Conservation (phyloP, 1,284 basidiomycete species). For the Ceratobasidium sp. region DNA sequence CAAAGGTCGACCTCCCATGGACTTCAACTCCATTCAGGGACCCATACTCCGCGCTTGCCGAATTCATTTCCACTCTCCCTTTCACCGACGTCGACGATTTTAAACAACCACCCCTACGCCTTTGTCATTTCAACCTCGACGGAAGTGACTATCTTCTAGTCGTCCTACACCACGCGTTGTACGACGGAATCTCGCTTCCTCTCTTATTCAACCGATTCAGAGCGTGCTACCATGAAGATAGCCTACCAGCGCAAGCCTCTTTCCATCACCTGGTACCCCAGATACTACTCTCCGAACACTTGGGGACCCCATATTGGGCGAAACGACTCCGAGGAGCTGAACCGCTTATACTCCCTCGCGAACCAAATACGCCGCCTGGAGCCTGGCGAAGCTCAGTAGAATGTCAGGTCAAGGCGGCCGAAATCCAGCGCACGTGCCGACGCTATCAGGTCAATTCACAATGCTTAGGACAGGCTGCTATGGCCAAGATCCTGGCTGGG, state of each 20-base stretch:
- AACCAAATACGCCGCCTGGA: slow-evolving; percentile 12
- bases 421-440: slow-evolving; percentile 41
- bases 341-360: slow-evolving; percentile 43
- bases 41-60: slow-evolving; percentile 38
- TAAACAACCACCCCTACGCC: slow-evolving; percentile 25
- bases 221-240: slow-evolving; percentile 47
- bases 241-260: slow-evolving; percentile 44
- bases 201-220: slow-evolving; percentile 51
- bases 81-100: slow-evolving; percentile 41
- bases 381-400: slow-evolving; percentile 20
- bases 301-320: slow-evolving; percentile 55
- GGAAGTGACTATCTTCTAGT: slow-evolving; percentile 49
- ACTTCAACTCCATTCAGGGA: slow-evolving; percentile 41
- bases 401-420: slow-evolving; percentile 25
- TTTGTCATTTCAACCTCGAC: slow-evolving; percentile 23
- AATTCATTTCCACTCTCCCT: slow-evolving; percentile 26
- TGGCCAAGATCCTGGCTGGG: slow-evolving; percentile 53
- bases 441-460: slow-evolving; percentile 50
- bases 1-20: slow-evolving; percentile 51
- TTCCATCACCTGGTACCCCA: slow-evolving; percentile 51
- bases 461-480: slow-evolving; percentile 54
- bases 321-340: slow-evolving; percentile 48
- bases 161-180: slow-evolving; percentile 60
- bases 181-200: slow-evolving; percentile 57
- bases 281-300: slow-evolving; percentile 51